Evolutionary conservation across 2,329 filamentous ascomycete species (phyloP).

Genomic region (Chaetothyriales sp.): DNA sequence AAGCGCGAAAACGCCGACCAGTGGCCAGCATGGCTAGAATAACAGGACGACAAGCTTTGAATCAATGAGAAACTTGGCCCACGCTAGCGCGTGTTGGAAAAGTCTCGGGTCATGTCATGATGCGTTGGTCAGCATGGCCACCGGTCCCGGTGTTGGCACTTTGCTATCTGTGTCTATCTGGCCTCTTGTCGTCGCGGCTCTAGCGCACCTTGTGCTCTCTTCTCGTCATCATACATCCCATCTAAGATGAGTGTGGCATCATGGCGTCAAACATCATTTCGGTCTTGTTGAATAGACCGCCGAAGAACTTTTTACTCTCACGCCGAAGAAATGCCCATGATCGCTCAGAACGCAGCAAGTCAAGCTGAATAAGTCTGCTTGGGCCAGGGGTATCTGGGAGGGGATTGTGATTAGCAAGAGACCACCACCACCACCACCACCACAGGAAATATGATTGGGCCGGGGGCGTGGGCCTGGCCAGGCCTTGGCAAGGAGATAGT

Average conservation of each 20-base stretch:
- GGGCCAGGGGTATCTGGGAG: conserved; percentile 59
- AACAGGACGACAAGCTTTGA: background rate
- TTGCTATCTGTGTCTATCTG: background rate
- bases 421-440: background rate
- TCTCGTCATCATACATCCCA: conserved; percentile 13
- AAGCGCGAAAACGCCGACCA: conserved; percentile 28
- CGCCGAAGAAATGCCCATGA: background rate
- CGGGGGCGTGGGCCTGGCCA: background rate
- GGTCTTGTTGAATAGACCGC: conserved; percentile 18
- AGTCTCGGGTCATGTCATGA: background rate
- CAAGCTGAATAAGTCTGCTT: conserved; percentile 59
- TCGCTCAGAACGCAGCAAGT: background rate
- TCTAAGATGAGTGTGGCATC: conserved; percentile 15
- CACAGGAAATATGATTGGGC: background rate
- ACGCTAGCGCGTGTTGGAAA: background rate
- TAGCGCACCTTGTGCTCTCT: conserved; percentile 5
- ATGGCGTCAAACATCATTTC: conserved; percentile 3
- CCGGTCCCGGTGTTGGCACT: background rate
- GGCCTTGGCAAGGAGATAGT: background rate
- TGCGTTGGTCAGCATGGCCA: background rate
- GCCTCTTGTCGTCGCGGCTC: conserved; percentile 1
- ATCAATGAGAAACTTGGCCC: background rate
- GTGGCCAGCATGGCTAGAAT: conserved; percentile 32
- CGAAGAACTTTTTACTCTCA: conserved; percentile 3
- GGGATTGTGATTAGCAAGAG: conserved; percentile 1